Evolutionary conservation across 1,284 basidiomycete genomes (phyloP).

Genomic region (Termitomyces sp.): DNA sequence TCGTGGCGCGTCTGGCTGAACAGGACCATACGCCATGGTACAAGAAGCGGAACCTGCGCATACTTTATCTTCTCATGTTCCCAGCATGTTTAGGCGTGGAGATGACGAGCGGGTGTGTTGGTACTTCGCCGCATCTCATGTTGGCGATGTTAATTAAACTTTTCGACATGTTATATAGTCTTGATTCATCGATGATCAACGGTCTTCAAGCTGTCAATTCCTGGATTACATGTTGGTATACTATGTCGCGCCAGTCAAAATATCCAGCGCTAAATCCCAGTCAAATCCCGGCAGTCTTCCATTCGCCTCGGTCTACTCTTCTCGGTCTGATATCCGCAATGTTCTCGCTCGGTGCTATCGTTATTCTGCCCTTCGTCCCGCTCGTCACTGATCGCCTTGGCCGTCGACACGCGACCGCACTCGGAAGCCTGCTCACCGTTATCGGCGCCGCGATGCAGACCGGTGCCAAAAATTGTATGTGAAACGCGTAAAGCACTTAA

Average conservation of each 20-base stretch:
- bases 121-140: neutral
- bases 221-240: conserved; percentile 39
- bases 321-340: conserved; percentile 50
- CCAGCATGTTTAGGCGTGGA: conserved; percentile 59
- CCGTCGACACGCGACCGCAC: conserved; percentile 37
- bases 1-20: conserved; percentile 32
- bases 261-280: neutral
- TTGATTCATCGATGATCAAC: conserved; percentile 57
- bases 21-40: neutral
- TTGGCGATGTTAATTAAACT: neutral
- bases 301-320: conserved; percentile 42
- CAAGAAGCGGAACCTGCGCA: neutral
- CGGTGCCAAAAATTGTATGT: conserved; percentile 40
- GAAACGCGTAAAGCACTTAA: conserved; percentile 10
- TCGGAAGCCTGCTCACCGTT: conserved; percentile 43
- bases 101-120: conserved; percentile 54
- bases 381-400: conserved; percentile 39
- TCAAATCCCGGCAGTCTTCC: conserved; percentile 39
- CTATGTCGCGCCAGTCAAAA: neutral
- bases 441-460: conserved; percentile 43
- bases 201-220: conserved; percentile 45
- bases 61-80: conserved; percentile 16
- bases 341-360: conserved; percentile 51
- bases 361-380: conserved; percentile 42
- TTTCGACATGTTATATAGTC: conserved; percentile 27